Conservation (phyloP, 2,329 filamentous ascomycete genomes). For the Phaeosphaeriaceae sp. region DNA sequence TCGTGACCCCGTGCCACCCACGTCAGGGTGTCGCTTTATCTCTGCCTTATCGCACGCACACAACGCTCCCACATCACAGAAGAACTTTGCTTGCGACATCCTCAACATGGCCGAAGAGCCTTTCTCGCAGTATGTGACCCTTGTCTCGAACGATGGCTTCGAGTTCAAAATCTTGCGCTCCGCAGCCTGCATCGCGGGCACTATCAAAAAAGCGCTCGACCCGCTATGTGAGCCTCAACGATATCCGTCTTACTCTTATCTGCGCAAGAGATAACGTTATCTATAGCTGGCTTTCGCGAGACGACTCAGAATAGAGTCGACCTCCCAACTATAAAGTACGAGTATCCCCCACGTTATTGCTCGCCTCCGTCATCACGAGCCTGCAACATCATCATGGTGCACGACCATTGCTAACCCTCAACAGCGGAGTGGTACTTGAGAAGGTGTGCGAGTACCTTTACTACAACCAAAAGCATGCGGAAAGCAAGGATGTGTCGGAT, state of each 20-base stretch:
- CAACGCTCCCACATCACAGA: neutral
- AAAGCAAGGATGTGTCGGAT: constrained; percentile 76
- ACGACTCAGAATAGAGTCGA: constrained; percentile 68
- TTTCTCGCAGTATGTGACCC: constrained; percentile 74
- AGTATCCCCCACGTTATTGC: neutral
- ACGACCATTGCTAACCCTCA: constrained; percentile 6
- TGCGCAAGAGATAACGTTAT: neutral
- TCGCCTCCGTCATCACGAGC: neutral
- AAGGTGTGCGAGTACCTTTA: constrained; percentile 85
- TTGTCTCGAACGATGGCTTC: constrained; percentile 77
- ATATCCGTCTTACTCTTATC: neutral
- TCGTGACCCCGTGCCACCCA: constrained; percentile 24
- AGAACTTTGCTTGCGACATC: neutral
- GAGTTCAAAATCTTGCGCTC: constrained; percentile 78
- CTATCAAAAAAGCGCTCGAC: constrained; percentile 78
- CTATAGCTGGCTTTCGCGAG: constrained; percentile 69
- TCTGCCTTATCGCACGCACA: neutral
- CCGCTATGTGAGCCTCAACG: constrained; percentile 62
- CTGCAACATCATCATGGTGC: neutral
- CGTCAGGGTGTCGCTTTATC: constrained; percentile 3
- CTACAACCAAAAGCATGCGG: constrained; percentile 77
- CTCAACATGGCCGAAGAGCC: constrained; percentile 29
- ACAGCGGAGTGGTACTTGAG: constrained; percentile 75
- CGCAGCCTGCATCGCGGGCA: constrained; percentile 71
- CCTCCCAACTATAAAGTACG: constrained; percentile 77